A percentile compares a stretch with the other conserved stretches of the same genome.
Conservation (phyloP, 2,329 filamentous ascomycete genomes). For the Diaporthe humulicola region DNA sequence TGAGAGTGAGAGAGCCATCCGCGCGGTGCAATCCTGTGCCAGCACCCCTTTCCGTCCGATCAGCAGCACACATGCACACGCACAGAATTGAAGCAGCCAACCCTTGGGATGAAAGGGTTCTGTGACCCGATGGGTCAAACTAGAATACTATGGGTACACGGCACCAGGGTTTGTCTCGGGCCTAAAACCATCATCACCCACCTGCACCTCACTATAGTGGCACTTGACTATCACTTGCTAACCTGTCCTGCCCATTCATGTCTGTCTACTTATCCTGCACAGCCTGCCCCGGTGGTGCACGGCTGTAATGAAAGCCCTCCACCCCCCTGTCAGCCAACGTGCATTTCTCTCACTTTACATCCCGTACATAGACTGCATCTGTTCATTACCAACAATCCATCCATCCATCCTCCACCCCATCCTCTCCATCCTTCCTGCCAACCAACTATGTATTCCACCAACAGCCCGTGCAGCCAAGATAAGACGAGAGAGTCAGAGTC, state of each 20-base stretch:
- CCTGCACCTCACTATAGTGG: constrained; percentile 11
- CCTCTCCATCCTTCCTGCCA: constrained; percentile 2
- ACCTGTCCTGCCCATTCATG: neutral
- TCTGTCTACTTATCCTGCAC: neutral
- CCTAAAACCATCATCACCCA: constrained; percentile 17
- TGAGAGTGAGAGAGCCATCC: neutral
- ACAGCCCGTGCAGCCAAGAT: neutral
- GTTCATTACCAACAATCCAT: constrained; percentile 15
- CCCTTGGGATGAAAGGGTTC: constrained; percentile 19
- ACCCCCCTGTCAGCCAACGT: constrained; percentile 23
- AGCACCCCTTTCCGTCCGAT: constrained; percentile 3
- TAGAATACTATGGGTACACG: constrained; percentile 28
- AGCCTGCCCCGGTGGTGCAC: neutral
- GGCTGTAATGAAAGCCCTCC: constrained; percentile 14
- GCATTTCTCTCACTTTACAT: neutral
- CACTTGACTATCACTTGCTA: constrained; percentile 10
- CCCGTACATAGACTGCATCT: neutral
- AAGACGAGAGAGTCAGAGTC: neutral
- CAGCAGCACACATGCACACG: constrained; percentile 2
- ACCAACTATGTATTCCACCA: neutral
- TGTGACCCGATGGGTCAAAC: constrained; percentile 27
- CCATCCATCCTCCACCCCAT: neutral
- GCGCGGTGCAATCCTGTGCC: neutral
- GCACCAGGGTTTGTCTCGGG: constrained; percentile 23
- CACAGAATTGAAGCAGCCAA: constrained; percentile 10